Base-by-base conservation (phyloP, 805 yeast species). In the Lipomyces yamadae region DNA sequence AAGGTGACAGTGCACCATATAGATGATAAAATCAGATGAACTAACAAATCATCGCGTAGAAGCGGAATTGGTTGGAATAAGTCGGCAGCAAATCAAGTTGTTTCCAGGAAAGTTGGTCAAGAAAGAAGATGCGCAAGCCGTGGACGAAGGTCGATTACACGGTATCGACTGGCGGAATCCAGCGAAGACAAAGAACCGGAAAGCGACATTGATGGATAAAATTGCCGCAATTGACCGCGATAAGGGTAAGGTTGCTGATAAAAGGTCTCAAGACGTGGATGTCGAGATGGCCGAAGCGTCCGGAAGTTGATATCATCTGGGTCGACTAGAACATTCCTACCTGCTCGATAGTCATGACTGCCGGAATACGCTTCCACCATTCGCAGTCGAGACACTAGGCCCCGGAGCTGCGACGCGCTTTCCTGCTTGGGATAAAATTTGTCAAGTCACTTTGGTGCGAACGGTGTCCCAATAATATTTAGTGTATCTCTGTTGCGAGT, bases 141-240 rank as follows among this genome's bases (percentile, higher is more conserved):
- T 15, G 45, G 53, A 61, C 5, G 63, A 56, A 32, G 64, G 64
- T 10, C 45, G 60, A 33, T 56, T 56, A 11, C 48, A 50, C 30
- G 66, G 66, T n/a, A 42, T 65, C 15, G 63, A 65, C 60, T 65
- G 69, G 69, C 18, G 53, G 50, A 61, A 61, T 30, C 60, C 67
- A 32, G 53, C 32, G 29, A 54, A 55, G 53, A 58, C 62, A 0
- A 29, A 30, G 8, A 53, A 58, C 24, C 59, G 61, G 24, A 52
- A 61, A 29, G 32, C 60, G 15, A 59, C 70, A 11, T 50, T 67
- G 52, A n/a, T 55, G 15, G 69, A 67, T 10, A 58, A 58, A 37
- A 65, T 67, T 13, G 66, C 48, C 2, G 58, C 30, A 29, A 58
- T 67, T 32, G 69, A 67, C 39, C 37, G 29, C 48, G 35, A 39